Percentiles rank a stretch among this genome's conserved stretches.
Conservation (phyloP, 129 eudicot genomes). For the Artemisia argyi region DNA sequence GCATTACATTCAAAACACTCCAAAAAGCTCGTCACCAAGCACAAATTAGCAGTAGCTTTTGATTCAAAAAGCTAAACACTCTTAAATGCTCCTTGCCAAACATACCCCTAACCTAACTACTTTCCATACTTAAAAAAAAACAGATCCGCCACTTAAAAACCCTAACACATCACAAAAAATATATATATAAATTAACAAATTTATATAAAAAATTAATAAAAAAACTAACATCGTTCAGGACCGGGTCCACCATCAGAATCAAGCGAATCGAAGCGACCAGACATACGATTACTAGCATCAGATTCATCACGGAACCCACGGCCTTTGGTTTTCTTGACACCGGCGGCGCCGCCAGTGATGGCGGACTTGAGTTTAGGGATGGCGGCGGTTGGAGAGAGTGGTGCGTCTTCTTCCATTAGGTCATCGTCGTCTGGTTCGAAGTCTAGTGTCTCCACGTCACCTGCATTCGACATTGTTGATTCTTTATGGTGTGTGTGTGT, state of each 20-base stretch:
- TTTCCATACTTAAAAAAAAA: too few relatives aligned
- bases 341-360: conserved; percentile 61
- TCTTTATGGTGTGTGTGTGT: too few relatives aligned
- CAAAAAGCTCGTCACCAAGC: too few relatives aligned
- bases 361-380: conserved; percentile 75
- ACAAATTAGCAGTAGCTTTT: too few relatives aligned
- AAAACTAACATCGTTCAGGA: conserved; percentile 80
- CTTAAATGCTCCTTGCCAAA: too few relatives aligned
- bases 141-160: too few relatives aligned
- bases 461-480: conserved; percentile 63
- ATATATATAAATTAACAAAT: too few relatives aligned
- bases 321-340: conserved; percentile 72
- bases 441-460: conserved; percentile 83
- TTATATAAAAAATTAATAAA: background rate
- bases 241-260: conserved; percentile 95
- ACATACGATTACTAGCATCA: conserved; percentile 61
- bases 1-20: too few relatives aligned
- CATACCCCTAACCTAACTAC: too few relatives aligned
- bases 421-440: conserved; percentile 98
- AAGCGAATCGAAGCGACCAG: conserved; percentile 82
- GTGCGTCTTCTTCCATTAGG: conserved; percentile 95
- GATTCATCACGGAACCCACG: conserved; percentile 91
- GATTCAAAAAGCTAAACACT: too few relatives aligned
- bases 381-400: conserved; percentile 51
- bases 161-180: too few relatives aligned